A percentile compares a stretch with the other conserved stretches of the same genome.
Evolutionary conservation across 768 basidiomycete species (phyloP).

Genomic region (Tubosaeta brunneosetosa): DNA sequence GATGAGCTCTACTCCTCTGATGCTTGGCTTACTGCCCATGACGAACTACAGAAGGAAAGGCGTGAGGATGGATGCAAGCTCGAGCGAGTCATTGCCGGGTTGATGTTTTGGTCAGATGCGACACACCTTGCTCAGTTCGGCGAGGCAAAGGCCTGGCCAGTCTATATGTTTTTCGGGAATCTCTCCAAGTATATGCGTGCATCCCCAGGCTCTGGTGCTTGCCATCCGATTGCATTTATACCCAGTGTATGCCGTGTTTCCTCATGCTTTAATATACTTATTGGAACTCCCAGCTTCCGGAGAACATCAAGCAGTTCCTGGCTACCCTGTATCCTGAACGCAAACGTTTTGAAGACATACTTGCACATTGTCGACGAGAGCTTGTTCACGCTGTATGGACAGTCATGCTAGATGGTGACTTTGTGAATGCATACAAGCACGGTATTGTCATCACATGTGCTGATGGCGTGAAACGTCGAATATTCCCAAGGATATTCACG

Average conservation of each 20-base stretch:
- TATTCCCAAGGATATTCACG: conserved; percentile 29
- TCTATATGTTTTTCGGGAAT: conserved; percentile 4
- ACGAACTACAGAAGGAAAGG: conserved; percentile 18
- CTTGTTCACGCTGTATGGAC: conserved; percentile 6
- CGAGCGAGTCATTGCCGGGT: conserved; percentile 8
- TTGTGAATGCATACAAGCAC: conserved; percentile 19
- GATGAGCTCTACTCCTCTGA: conserved; percentile 25
- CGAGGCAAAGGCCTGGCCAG: conserved; percentile 6
- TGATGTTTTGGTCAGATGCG: conserved; percentile 22
- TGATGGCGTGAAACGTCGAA: conserved; percentile 15
- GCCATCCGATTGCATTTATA: conserved; percentile 2
- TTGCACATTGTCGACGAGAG: conserved; percentile 4
- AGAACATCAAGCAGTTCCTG: not conserved
- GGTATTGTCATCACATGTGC: conserved; percentile 22
- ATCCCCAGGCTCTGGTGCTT: not conserved
- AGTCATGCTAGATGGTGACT: conserved; percentile 11
- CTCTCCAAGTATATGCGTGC: conserved; percentile 3
- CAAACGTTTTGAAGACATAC: not conserved
- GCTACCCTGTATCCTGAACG: too few relatives aligned
- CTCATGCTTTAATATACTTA: not conserved
- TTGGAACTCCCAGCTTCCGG: not conserved
- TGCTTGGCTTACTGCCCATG: conserved; percentile 18
- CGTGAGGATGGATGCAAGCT: conserved; percentile 11
- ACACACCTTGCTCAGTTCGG: conserved; percentile 17
- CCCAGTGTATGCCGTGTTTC: not conserved